These are phyloP conservation scores for Citrullus amarus DNA, from an alignment of 306 rosid genomes.

Conservation along the genomic window DNA sequence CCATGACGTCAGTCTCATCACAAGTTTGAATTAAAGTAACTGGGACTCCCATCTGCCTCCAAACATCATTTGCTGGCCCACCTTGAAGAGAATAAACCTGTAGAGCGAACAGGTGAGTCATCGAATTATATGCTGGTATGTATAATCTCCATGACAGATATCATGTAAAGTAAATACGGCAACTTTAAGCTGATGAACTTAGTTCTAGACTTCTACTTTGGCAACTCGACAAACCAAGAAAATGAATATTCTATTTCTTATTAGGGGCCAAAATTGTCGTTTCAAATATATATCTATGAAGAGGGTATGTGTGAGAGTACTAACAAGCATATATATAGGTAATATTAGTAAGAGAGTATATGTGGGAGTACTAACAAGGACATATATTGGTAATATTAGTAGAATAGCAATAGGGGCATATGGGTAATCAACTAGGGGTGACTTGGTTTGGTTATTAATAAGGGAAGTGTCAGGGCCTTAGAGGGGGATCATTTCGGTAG, in stretches of 20 bases:
- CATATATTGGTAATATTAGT: no score
- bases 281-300: background rate
- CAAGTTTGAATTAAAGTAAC: slow-evolving; percentile 42
- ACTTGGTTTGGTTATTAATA: no score
- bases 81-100: slow-evolving; percentile 82
- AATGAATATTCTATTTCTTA: background rate
- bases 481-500: no score
- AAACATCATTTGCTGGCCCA: slow-evolving; percentile 56
- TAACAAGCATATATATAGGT: no score
- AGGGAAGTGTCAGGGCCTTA: no score
- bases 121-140: background rate
- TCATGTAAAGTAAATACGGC: background rate
- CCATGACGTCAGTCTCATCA: slow-evolving; percentile 30
- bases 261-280: background rate
- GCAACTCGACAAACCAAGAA: background rate
- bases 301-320: background rate
- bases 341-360: no score
- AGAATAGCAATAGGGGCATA: no score
- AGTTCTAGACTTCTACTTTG: background rate
- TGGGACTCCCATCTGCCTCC: slow-evolving; percentile 61
- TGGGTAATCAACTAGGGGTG: no score
- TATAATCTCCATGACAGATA: background rate
- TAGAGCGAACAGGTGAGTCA: background rate
- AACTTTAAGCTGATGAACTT: background rate
- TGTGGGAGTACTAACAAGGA: no score